phyloP scores from a whole-genome alignment of 805 yeast genomes.

The Cyberlindnera maritima region DNA sequence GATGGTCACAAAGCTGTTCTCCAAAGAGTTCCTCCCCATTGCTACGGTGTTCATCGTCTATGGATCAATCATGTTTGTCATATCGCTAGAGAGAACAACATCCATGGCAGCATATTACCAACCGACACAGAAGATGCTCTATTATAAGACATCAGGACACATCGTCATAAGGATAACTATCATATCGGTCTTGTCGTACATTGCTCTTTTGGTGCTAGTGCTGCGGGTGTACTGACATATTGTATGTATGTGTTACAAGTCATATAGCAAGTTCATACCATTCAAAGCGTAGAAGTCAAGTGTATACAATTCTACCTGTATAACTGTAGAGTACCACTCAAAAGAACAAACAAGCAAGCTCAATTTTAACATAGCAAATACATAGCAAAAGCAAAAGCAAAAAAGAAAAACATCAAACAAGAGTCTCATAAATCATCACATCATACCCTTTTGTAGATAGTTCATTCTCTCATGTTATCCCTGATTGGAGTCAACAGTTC shows the following conservation, averaged over 20 bases:
- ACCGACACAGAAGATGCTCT: slow-evolving; percentile 34
- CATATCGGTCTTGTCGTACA: slow-evolving; percentile 50
- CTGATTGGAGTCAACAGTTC: slow-evolving; percentile 11
- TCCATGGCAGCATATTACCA: slow-evolving; percentile 38
- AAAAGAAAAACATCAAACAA: not conserved
- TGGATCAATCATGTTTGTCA: slow-evolving; percentile 44
- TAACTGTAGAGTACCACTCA: no score
- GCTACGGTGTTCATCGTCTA: slow-evolving; percentile 66
- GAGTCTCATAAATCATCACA: not conserved
- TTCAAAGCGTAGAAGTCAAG: no score
- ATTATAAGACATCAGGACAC: slow-evolving; percentile 61
- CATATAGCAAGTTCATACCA: no score
- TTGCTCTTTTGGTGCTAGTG: slow-evolving; percentile 50
- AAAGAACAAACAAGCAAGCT: not conserved
- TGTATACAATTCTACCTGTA: no score
- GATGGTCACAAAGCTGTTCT: slow-evolving; percentile 61
- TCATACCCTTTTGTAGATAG: no score
- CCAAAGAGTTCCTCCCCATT: slow-evolving; percentile 59
- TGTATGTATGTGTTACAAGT: not conserved
- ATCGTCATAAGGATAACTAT: slow-evolving; percentile 50
- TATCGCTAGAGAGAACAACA: slow-evolving; percentile 34
- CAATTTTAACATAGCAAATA: not conserved
- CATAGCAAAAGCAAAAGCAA: not conserved
- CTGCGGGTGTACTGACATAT: slow-evolving; percentile 33
- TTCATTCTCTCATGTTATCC: not conserved